Percentiles rank a stretch among this genome's conserved stretches.
Evolutionary conservation across 441 rosid genomes (phyloP).

Genomic region (Metrosideros polymorpha): DNA sequence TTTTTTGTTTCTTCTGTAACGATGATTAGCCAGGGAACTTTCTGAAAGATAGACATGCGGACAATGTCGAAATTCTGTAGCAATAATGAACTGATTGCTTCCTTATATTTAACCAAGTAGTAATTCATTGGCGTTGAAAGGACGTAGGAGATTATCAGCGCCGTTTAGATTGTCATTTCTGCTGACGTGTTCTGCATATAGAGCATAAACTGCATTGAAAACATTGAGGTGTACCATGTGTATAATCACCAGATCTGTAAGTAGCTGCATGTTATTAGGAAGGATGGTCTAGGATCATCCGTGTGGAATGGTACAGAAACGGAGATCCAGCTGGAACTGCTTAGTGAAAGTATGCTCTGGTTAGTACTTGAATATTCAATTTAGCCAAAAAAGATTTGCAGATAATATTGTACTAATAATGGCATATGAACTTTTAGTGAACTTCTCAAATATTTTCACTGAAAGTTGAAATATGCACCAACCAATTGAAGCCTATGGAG

Average conservation of each 20-base stretch:
- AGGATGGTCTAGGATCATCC: background rate
- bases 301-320: background rate
- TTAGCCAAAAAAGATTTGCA: background rate
- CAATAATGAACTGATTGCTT: background rate
- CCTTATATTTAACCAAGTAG: background rate
- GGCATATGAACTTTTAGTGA: background rate
- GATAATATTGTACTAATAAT: background rate
- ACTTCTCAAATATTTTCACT: background rate
- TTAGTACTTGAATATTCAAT: background rate
- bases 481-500: background rate
- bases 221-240: background rate
- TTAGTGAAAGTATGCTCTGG: background rate
- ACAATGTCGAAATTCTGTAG: background rate
- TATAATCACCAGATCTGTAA: background rate
- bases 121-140: background rate
- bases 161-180: background rate
- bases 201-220: background rate
- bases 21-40: background rate
- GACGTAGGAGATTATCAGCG: background rate
- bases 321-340: background rate
- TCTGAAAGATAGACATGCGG: background rate
- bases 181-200: background rate
- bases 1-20: background rate
- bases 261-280: background rate
- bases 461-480: background rate